Percentiles rank a stretch among this genome's conserved stretches.
phyloP scores from a whole-genome alignment of 495 filamentous ascomycete species.

The Amphirosellinia nigrospora region DNA sequence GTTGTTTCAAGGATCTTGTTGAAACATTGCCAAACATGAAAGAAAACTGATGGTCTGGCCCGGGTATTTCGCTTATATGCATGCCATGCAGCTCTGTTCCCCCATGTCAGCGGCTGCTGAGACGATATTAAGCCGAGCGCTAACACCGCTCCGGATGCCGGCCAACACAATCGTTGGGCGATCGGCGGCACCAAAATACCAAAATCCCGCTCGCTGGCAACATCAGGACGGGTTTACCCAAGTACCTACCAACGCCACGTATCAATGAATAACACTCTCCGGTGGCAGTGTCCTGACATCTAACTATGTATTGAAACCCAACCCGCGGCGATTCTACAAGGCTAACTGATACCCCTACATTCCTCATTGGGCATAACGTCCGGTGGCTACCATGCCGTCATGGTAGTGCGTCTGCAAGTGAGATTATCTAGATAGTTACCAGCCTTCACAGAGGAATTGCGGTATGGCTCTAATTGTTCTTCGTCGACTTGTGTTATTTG shows the following conservation, averaged over 20 bases:
- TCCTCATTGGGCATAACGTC: not conserved
- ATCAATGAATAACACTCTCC: not conserved
- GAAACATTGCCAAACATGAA: conserved; percentile 13
- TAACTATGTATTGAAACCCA: not conserved
- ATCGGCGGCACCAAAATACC: no score
- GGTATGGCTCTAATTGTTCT: not conserved
- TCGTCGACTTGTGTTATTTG: not conserved
- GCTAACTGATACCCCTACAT: not conserved
- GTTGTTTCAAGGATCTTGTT: conserved; percentile 4
- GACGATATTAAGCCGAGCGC: conserved; percentile 6
- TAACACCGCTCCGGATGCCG: conserved; percentile 9
- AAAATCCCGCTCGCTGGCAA: not conserved
- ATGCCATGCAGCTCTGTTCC: not conserved
- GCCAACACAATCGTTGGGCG: not conserved
- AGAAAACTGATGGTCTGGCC: not conserved
- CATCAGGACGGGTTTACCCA: not conserved
- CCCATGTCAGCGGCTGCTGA: conserved; percentile 17
- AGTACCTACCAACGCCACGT: not conserved
- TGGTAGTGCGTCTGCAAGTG: not conserved
- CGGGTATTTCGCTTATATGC: conserved; percentile 2
- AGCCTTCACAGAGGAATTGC: not conserved
- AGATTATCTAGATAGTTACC: not conserved
- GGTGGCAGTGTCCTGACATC: conserved; percentile 1
- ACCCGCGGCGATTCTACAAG: not conserved
- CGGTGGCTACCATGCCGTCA: not conserved